A percentile compares a stretch with the other conserved stretches of the same genome.
phyloP scores from a whole-genome alignment of 2,329 filamentous ascomycete genomes.

The Leptographium procerum region DNA sequence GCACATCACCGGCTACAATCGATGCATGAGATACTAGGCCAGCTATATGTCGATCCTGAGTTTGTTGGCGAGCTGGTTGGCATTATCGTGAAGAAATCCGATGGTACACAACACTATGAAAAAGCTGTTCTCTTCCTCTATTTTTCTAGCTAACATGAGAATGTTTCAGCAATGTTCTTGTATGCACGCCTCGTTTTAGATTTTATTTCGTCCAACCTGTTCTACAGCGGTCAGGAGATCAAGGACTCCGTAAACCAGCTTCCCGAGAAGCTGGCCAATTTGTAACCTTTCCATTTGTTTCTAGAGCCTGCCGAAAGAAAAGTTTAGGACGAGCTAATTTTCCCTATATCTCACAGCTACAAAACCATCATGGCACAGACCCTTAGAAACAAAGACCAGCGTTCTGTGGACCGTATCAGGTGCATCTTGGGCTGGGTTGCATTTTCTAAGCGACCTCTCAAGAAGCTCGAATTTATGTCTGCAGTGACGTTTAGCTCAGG shows the following conservation, averaged over 20 bases:
- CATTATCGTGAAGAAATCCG: conserved; percentile 15
- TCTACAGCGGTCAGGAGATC: conserved; percentile 17
- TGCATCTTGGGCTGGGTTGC: conserved; percentile 25
- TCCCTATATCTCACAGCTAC: neutral
- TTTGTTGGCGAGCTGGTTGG: conserved; percentile 12
- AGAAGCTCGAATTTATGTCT: conserved; percentile 21
- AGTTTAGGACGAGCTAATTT: too few relatives aligned
- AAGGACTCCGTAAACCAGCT: neutral
- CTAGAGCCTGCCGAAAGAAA: too few relatives aligned
- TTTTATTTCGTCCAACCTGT: conserved; percentile 21
- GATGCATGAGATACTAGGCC: conserved; percentile 6
- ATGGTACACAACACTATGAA: conserved; percentile 13
- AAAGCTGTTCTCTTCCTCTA: too few relatives aligned
- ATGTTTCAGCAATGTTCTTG: conserved; percentile 29
- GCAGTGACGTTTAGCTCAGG: conserved; percentile 13
- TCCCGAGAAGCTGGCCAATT: neutral
- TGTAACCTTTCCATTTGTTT: neutral
- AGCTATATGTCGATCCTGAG: conserved; percentile 9
- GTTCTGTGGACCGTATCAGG: conserved; percentile 18
- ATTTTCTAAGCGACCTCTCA: conserved; percentile 23
- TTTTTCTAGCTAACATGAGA: too few relatives aligned
- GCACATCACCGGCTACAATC: conserved; percentile 6
- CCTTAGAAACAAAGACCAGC: conserved; percentile 13
- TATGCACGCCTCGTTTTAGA: conserved; percentile 24
- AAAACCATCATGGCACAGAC: conserved; percentile 17